Conservation (phyloP, 192 early-diverging fungal species). For the Mortierella antarctica region DNA sequence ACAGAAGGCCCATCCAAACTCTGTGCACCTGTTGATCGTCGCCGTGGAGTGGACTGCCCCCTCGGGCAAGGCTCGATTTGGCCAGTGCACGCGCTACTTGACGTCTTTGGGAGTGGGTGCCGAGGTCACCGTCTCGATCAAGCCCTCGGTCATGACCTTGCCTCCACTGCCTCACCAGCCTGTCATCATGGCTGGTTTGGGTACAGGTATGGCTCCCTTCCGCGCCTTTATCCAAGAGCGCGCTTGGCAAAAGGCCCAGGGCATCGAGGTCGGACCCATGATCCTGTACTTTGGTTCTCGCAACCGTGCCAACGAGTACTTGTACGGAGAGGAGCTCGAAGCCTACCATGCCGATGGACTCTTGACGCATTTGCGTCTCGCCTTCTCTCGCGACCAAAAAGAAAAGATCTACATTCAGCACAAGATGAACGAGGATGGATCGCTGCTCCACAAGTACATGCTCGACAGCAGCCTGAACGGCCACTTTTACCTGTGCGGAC, state of each 20-base stretch:
- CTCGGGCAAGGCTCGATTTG: slow-evolving; percentile 74
- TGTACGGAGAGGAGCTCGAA: slow-evolving; percentile 97
- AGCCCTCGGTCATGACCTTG: slow-evolving; percentile 97
- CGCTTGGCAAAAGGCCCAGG: slow-evolving; percentile 78
- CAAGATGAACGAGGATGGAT: slow-evolving; percentile 89
- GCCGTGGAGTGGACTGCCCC: slow-evolving; percentile 88
- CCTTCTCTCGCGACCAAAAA: slow-evolving; percentile 95
- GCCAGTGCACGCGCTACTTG: slow-evolving; percentile 95
- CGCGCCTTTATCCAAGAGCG: slow-evolving; percentile 97
- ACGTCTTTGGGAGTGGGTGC: slow-evolving; percentile 73
- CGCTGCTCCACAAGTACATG: slow-evolving; percentile 78
- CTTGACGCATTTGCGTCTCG: slow-evolving; percentile 88
- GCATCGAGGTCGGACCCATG: slow-evolving; percentile 91
- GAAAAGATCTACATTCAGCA: slow-evolving; percentile 98
- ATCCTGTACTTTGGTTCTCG: slow-evolving; percentile 96
- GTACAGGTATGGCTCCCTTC: slow-evolving; percentile 99
- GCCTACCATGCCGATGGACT: slow-evolving; percentile 92
- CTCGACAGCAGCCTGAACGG: slow-evolving; percentile 72
- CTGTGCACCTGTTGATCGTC: slow-evolving; percentile 92
- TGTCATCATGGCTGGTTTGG: slow-evolving; percentile 96
- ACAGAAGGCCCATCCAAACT: slow-evolving; percentile 85
- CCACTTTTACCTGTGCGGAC: slow-evolving; percentile 97
- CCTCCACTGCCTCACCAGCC: slow-evolving; percentile 84
- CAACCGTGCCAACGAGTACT: slow-evolving; percentile 91
- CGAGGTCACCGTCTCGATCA: slow-evolving; percentile 87